phyloP scores from a whole-genome alignment of 768 basidiomycete species.

The Tricholoma sp. region DNA sequence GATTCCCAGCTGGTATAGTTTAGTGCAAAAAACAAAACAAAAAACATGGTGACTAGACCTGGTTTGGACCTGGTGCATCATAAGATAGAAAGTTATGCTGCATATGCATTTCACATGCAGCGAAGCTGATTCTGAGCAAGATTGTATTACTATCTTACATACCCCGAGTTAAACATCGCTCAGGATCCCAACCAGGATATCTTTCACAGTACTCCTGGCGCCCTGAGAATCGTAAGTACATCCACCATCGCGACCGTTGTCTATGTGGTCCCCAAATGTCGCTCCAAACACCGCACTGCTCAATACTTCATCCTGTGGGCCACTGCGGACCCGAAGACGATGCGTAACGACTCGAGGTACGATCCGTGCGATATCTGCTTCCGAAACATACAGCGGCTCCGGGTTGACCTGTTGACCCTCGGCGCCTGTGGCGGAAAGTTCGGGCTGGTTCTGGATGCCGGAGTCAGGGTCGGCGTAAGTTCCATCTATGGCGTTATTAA shows the following conservation, averaged over 20 bases:
- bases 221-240: slow-evolving; percentile 14
- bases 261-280: slow-evolving; percentile 27
- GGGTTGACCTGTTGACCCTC: slow-evolving; percentile 3
- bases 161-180: slow-evolving; percentile 33
- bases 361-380: slow-evolving; percentile 71
- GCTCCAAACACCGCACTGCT: slow-evolving; percentile 61
- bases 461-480: slow-evolving; percentile 1
- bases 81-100: no score
- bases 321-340: slow-evolving; percentile 64
- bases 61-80: no score
- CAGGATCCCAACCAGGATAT: slow-evolving; percentile 56
- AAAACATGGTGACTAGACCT: no score
- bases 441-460: not conserved
- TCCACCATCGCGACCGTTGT: not conserved
- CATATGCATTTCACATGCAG: no score
- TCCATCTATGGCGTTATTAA: slow-evolving; percentile 8
- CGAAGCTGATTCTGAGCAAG: no score
- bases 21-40: no score
- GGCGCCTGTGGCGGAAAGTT: not conserved
- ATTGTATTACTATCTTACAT: no score
- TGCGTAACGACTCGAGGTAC: slow-evolving; percentile 72
- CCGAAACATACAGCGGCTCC: slow-evolving; percentile 54
- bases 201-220: slow-evolving; percentile 49
- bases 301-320: slow-evolving; percentile 66
- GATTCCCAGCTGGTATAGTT: no score